Percentiles rank a stretch among this genome's conserved stretches.
phyloP scores from a whole-genome alignment of 1,284 basidiomycete species.

The Crucibulum parvulum region DNA sequence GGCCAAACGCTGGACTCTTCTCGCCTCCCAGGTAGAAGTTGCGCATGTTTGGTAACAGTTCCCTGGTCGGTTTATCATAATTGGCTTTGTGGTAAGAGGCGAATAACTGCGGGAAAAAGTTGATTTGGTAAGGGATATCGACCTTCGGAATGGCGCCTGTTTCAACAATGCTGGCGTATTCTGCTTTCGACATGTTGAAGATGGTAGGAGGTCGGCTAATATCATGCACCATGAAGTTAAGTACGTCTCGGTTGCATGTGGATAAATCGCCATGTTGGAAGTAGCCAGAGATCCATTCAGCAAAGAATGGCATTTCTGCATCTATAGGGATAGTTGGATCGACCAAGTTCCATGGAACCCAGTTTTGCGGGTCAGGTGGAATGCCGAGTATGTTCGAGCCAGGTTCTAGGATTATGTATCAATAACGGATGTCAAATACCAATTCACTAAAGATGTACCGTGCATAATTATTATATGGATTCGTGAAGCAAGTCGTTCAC shows the following conservation, averaged over 20 bases:
- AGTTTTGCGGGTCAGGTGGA: not conserved
- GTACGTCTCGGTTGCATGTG: not conserved
- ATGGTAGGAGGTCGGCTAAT: not conserved
- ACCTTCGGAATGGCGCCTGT: no score
- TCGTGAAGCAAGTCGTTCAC: slow-evolving; percentile 14
- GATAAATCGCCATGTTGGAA: not conserved
- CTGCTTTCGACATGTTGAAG: not conserved
- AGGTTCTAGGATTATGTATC: not conserved
- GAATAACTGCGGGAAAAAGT: not conserved
- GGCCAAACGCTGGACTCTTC: not conserved
- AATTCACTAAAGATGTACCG: slow-evolving; percentile 13
- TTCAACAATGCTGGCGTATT: no score
- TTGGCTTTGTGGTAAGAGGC: not conserved
- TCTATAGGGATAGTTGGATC: not conserved
- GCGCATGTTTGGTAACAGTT: not conserved
- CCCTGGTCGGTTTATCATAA: not conserved
- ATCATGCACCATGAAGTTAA: not conserved
- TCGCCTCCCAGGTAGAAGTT: not conserved
- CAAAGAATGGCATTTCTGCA: not conserved
- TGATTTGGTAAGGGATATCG: not conserved
- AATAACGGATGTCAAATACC: not conserved
- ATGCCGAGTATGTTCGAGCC: not conserved
- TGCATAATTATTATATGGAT: slow-evolving; percentile 28
- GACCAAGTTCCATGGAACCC: not conserved
- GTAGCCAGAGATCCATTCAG: not conserved